Evolutionary conservation across 129 eudicot genomes (phyloP).

Genomic region (Rutidosis leptorrhynchoides): DNA sequence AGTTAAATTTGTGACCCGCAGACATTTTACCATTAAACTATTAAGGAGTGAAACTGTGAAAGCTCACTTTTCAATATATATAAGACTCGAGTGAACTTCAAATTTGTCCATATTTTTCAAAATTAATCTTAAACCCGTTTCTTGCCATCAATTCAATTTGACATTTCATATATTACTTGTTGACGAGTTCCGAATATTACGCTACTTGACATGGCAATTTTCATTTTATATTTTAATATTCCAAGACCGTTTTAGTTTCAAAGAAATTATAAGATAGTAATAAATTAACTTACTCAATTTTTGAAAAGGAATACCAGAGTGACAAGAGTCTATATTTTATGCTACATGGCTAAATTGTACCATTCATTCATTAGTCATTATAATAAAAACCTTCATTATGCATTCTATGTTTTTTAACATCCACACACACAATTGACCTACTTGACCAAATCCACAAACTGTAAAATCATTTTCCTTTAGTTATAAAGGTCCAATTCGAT

Average conservation of each 20-base stretch:
- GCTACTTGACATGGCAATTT: neutral
- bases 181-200: neutral
- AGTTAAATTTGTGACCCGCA: neutral
- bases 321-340: neutral
- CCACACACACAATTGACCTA: neutral
- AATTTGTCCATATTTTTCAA: neutral
- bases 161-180: neutral
- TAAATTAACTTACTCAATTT: neutral
- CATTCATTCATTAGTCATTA: neutral
- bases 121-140: neutral
- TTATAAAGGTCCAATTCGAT: no score
- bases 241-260: neutral
- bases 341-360: neutral
- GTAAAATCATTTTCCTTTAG: neutral
- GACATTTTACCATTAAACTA: neutral
- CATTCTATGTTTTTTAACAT: constrained; percentile 7
- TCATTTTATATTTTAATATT: no score
- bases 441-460: neutral
- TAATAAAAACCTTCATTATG: neutral
- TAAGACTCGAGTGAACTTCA: neutral
- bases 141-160: neutral
- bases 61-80: neutral
- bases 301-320: neutral
- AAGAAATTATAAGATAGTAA: neutral
- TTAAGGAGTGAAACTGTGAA: neutral